phyloP scores from a whole-genome alignment of 805 yeast genomes.

The Yarrowia sp. region DNA sequence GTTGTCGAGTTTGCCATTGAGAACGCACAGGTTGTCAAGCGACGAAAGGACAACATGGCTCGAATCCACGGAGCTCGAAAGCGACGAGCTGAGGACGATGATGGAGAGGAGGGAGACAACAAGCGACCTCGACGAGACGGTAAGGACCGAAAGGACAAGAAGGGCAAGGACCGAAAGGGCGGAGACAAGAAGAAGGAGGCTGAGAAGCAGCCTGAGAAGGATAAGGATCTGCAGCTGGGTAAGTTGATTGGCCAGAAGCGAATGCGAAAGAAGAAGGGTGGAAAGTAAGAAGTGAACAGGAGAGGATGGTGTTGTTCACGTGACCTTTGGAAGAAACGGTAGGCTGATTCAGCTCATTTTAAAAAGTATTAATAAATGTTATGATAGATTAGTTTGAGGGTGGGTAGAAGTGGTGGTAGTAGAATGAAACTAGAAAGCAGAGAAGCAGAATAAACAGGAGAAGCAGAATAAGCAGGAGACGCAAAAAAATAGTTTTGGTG shows the following conservation, averaged over 20 bases:
- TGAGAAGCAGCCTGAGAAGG: constrained; percentile 24
- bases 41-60: constrained; percentile 62
- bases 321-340: too few relatives aligned
- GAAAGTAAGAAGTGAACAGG: neutral
- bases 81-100: constrained; percentile 29
- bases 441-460: too few relatives aligned
- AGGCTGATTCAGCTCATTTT: too few relatives aligned
- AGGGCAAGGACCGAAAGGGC: constrained; percentile 8
- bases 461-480: too few relatives aligned
- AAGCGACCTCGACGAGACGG: constrained; percentile 12
- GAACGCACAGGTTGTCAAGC: constrained; percentile 87
- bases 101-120: neutral
- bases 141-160: constrained; percentile 11
- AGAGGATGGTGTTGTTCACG: neutral
- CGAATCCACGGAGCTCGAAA: constrained; percentile 32
- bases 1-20: constrained; percentile 96
- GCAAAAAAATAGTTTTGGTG: neutral
- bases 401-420: too few relatives aligned
- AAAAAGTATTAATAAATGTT: too few relatives aligned
- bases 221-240: constrained; percentile 30
- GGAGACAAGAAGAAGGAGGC: neutral
- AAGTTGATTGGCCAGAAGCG: constrained; percentile 40
- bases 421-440: too few relatives aligned
- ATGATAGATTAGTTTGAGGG: neutral
- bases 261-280: constrained; percentile 34